phyloP scores from a whole-genome alignment of 2,329 filamentous ascomycete species.

The Neonectria ditissima region DNA sequence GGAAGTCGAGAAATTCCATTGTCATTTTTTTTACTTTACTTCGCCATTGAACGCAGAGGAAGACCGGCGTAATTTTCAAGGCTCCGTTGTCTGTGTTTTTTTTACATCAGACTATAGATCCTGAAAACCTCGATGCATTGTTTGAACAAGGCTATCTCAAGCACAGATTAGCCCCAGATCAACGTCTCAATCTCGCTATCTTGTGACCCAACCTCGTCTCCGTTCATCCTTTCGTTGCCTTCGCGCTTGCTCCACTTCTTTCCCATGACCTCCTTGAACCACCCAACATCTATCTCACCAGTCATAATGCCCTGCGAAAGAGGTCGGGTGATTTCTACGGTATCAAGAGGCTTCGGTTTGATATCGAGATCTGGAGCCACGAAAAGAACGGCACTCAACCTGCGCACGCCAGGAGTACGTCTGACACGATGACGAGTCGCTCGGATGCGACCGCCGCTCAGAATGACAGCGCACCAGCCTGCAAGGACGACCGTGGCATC shows the following conservation, averaged over 20 bases:
- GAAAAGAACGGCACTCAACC: not conserved
- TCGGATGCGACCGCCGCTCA: not conserved
- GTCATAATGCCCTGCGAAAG: not conserved
- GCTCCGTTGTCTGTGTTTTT: too few relatives aligned
- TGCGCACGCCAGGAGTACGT: not conserved
- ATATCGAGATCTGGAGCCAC: conserved; percentile 9
- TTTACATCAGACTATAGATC: not conserved
- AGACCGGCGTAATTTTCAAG: too few relatives aligned
- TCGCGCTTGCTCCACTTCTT: conserved; percentile 16
- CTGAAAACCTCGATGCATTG: not conserved
- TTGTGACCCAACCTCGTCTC: not conserved
- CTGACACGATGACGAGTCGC: conserved; percentile 7
- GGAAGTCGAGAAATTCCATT: too few relatives aligned
- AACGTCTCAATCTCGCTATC: conserved; percentile 8
- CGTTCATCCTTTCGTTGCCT: conserved; percentile 6
- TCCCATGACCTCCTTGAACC: conserved; percentile 10
- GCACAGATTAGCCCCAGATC: not conserved
- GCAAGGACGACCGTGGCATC: conserved; percentile 17
- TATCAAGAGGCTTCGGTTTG: not conserved
- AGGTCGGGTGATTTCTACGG: rapidly evolving
- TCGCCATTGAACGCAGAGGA: too few relatives aligned
- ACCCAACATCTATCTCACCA: not conserved
- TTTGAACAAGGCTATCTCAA: too few relatives aligned
- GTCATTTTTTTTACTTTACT: too few relatives aligned
- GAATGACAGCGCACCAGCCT: conserved; percentile 10